phyloP scores from a whole-genome alignment of 345 rosid species.

The Euphorbia tirucalli region DNA sequence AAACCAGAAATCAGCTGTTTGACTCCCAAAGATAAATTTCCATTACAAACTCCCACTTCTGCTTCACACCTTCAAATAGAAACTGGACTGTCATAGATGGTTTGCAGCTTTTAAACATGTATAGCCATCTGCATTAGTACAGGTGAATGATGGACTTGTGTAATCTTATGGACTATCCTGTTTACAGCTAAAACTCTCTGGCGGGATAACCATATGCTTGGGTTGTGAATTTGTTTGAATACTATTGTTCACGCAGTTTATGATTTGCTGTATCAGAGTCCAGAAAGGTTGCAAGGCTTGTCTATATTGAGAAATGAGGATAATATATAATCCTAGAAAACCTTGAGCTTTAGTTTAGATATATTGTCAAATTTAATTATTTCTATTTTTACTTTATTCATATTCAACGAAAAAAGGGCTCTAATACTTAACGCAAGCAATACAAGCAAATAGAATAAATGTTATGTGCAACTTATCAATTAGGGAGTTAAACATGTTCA shows the following conservation, averaged over 20 bases:
- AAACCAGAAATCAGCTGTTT: constrained; percentile 14
- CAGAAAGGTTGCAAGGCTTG: neutral
- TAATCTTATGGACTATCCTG: neutral
- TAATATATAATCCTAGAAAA: neutral
- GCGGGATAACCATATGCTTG: neutral
- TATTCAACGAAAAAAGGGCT: too few species aligned
- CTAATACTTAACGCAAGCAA: too few species aligned
- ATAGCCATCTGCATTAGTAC: neutral
- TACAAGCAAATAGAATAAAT: too few species aligned
- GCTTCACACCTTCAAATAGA: constrained; percentile 7
- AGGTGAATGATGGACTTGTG: neutral
- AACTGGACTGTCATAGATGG: constrained; percentile 1
- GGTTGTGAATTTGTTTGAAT: neutral
- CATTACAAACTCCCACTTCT: neutral
- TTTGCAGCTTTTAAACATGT: too few species aligned
- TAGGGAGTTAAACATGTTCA: too few species aligned
- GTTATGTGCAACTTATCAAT: too few species aligned
- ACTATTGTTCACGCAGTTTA: too few species aligned
- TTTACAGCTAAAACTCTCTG: neutral
- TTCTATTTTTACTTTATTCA: too few species aligned
- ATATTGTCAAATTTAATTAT: too few species aligned
- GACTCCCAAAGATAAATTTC: constrained; percentile 4
- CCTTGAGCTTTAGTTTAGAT: neutral
- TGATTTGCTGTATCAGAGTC: neutral
- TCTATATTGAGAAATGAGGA: neutral